phyloP scores from a whole-genome alignment of 306 rosid genomes.

The Cucumis melo region DNA sequence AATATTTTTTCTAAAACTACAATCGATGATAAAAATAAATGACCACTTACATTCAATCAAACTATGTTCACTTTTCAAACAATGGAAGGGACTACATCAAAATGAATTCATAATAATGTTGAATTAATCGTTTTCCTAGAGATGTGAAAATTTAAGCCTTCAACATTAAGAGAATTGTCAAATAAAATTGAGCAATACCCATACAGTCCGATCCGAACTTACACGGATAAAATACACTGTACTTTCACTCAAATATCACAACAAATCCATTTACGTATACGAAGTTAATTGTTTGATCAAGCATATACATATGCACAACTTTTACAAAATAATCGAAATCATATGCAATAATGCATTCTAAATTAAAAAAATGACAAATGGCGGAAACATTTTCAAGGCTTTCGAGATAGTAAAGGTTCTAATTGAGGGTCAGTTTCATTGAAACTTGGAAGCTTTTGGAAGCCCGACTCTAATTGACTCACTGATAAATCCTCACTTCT shows the following conservation, averaged over 20 bases:
- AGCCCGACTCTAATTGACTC: constrained; percentile 54
- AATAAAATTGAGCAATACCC: no score
- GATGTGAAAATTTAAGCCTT: neutral
- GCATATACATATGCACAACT: constrained; percentile 12
- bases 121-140: no score
- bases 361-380: neutral
- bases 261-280: neutral
- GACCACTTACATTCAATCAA: neutral
- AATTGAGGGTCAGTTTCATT: constrained; percentile 30
- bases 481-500: constrained; percentile 34
- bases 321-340: neutral
- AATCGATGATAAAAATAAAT: neutral
- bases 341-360: neutral
- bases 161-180: no score
- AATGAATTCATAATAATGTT: neutral
- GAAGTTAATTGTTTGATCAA: neutral
- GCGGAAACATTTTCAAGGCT: constrained; percentile 18
- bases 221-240: neutral
- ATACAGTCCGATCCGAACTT: neutral
- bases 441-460: constrained; percentile 17
- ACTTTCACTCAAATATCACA: neutral
- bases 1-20: neutral
- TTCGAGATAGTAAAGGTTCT: constrained; percentile 63
- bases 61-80: neutral
- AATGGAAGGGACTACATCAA: neutral